phyloP scores from a whole-genome alignment of 2,329 filamentous ascomycete genomes.

The Colletotrichum cereale region DNA sequence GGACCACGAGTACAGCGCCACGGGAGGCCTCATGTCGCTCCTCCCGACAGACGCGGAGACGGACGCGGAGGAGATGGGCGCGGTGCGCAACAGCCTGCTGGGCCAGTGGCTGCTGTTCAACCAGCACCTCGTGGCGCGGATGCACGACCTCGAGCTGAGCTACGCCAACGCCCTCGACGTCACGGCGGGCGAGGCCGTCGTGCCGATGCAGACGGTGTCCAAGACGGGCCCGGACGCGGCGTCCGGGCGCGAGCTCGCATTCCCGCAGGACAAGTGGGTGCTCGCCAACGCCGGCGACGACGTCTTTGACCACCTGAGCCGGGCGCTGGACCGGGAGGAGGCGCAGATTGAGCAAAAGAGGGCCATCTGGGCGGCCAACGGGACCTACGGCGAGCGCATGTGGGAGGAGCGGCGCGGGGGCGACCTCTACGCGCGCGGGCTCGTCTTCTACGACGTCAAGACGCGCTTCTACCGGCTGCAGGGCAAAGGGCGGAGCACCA shows the following conservation, averaged over 20 bases:
- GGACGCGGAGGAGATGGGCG: conserved; percentile 52
- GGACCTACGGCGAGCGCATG: conserved; percentile 57
- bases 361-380: conserved; percentile 50
- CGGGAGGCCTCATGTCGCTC: conserved; percentile 68
- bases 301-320: conserved; percentile 60
- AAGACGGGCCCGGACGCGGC: conserved; percentile 64
- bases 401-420: conserved; percentile 47
- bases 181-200: conserved; percentile 62
- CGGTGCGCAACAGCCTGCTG: conserved; percentile 64
- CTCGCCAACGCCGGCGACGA: conserved; percentile 68
- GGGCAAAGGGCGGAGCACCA: conserved; percentile 57
- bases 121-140: conserved; percentile 65
- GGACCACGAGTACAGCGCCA: conserved; percentile 68
- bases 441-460: conserved; percentile 61
- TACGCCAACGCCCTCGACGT: conserved; percentile 65
- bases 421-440: conserved; percentile 54
- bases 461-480: conserved; percentile 67
- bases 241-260: conserved; percentile 65
- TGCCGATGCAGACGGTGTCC: conserved; percentile 66
- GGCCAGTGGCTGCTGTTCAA: conserved; percentile 69
- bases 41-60: conserved; percentile 59
- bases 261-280: conserved; percentile 68
- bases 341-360: conserved; percentile 52
- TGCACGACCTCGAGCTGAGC: conserved; percentile 68
- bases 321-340: conserved; percentile 61